Evolutionary conservation across 2,329 filamentous ascomycete species (phyloP), one percentile per base, ranked within the genome.

Genomic region (Colletotrichum chlorophyti): DNA sequence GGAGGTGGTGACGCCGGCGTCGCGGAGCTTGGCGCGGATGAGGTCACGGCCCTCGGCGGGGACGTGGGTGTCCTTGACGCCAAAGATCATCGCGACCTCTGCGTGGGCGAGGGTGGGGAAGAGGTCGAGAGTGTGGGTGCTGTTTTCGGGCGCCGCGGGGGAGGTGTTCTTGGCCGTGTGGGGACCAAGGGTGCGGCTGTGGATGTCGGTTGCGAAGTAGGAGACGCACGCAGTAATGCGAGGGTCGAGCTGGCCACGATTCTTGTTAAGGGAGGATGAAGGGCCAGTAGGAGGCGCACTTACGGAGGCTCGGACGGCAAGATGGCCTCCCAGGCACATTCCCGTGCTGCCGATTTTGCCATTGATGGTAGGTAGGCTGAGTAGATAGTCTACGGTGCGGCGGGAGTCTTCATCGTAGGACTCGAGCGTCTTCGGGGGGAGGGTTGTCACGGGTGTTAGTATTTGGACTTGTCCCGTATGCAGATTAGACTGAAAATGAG

Each of bases 151-250:
- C 6, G 76, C 60, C 1, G 69, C 53, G 7, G 71, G 43, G 24
- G 79, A 78, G 42, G 74, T 71, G 72, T 83, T 73, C 84, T 64
- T 84, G 77, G 58, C 67, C 10, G 67, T 49, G 68, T 82, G 65
- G 4, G 85, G 83, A 21, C 92, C 94, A 1, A 98, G 83, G 8
- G 88, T 91, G 55, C 85, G 83, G 63, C 81, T 85, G 78, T 97
- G 94, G 49, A 97, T 87, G 76, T 97, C 94, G 6, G 93, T 97
- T 8, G 91, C 92, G 74, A 97, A 97, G 79, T 93, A 98, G 72
- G 91, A 89, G 26, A 96, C 89, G 32, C 87, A 87, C 26, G 91
- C 91, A 34, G 83, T 82, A 58, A 97, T 85, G 54, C 93, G 84
- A 19, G 84, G 80, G 72, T 97, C 92, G 45, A 97, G 82, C 66